Conservation (phyloP, 2,329 filamentous ascomycete species). For the Aspergillus neotritici region DNA sequence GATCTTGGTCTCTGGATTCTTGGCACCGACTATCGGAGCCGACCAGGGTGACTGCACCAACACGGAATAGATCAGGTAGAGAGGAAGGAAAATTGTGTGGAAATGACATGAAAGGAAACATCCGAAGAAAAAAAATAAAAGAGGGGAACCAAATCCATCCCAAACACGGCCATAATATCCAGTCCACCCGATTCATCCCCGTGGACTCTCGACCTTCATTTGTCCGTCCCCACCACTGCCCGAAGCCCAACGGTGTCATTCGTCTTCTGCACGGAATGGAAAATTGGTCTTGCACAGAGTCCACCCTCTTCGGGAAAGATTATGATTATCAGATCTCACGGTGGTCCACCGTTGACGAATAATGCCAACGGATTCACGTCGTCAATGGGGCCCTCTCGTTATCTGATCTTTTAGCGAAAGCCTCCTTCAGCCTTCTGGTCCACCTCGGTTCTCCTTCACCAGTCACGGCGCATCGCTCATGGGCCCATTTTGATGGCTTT, state of each 20-base stretch:
- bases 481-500: too few relatives aligned
- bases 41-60: slow-evolving; percentile 6
- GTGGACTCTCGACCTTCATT: too few relatives aligned
- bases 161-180: too few relatives aligned
- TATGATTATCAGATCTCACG: slow-evolving; percentile 7
- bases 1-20: neutral
- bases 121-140: too few relatives aligned
- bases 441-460: too few relatives aligned
- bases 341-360: slow-evolving; percentile 3
- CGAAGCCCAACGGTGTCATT: neutral
- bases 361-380: slow-evolving; percentile 1
- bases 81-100: neutral
- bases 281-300: slow-evolving; percentile 3
- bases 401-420: slow-evolving; percentile 18
- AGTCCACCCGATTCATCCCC: too few relatives aligned
- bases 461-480: too few relatives aligned
- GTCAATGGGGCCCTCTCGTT: slow-evolving; percentile 12
- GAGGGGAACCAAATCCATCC: too few relatives aligned
- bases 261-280: slow-evolving; percentile 10
- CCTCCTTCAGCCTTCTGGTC: neutral
- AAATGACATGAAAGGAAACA: neutral
- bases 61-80: slow-evolving; percentile 4
- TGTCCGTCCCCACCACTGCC: neutral
- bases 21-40: slow-evolving; percentile 20
- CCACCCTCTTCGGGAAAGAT: slow-evolving; percentile 7